Evolutionary conservation across 768 basidiomycete species (phyloP).

Genomic region (Psilocybe subaeruginosa): DNA sequence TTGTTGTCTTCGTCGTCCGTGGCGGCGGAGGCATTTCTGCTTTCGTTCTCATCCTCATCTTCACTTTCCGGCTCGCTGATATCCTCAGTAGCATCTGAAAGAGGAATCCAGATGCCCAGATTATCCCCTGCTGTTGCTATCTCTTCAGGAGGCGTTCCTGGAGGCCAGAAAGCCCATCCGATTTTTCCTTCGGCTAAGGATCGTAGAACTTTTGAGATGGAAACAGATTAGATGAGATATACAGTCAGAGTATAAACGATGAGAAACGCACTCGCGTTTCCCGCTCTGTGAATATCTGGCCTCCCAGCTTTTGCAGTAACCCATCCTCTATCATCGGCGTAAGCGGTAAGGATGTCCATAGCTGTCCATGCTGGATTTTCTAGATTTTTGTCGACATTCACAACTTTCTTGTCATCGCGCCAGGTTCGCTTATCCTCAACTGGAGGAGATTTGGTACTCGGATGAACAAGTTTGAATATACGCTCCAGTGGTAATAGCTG

Average conservation of each 20-base stretch:
- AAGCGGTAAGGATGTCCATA: slow-evolving; percentile 80
- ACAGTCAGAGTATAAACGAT: neutral
- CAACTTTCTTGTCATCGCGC: slow-evolving; percentile 52
- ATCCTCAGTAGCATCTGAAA: slow-evolving; percentile 32
- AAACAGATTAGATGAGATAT: neutral
- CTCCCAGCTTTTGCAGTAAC: slow-evolving; percentile 90
- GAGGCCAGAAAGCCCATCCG: slow-evolving; percentile 88
- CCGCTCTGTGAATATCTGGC: slow-evolving; percentile 87
- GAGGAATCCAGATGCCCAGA: slow-evolving; percentile 63
- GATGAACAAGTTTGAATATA: slow-evolving; percentile 62
- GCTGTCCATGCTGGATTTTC: slow-evolving; percentile 68
- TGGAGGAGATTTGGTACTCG: slow-evolving; percentile 36
- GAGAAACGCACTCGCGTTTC: slow-evolving; percentile 77
- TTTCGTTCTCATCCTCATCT: slow-evolving; percentile 25
- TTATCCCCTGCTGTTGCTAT: slow-evolving; percentile 29
- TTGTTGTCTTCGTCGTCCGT: slow-evolving; percentile 35
- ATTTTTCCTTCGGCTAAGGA: slow-evolving; percentile 82
- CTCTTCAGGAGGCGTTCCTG: slow-evolving; percentile 37
- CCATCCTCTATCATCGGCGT: slow-evolving; percentile 80
- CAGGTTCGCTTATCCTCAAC: slow-evolving; percentile 78
- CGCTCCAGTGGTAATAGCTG: slow-evolving; percentile 77
- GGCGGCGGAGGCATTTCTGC: slow-evolving; percentile 5
- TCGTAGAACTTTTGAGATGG: slow-evolving; percentile 62
- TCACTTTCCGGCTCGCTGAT: slow-evolving; percentile 25
- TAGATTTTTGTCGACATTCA: slow-evolving; percentile 21